A percentile compares a stretch with the other conserved stretches of the same genome.
Conservation (phyloP, 805 yeast species). For the Spathaspora girioi region DNA sequence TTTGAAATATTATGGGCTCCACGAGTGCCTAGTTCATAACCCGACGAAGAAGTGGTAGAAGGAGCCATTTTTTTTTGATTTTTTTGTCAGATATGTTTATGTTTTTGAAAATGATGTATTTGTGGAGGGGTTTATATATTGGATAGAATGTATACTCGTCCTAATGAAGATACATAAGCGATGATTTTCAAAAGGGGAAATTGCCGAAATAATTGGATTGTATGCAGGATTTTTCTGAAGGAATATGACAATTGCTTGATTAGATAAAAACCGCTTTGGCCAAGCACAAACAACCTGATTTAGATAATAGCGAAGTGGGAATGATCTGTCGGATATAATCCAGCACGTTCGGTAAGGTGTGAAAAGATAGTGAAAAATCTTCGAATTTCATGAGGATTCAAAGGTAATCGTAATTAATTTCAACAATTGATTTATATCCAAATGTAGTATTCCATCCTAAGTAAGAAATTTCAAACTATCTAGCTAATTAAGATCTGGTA, state of each 20-base stretch:
- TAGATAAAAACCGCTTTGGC: background rate
- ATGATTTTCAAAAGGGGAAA: background rate
- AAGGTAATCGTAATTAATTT: too few relatives aligned
- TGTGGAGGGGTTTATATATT: background rate
- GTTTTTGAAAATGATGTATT: background rate
- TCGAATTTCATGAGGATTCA: too few relatives aligned
- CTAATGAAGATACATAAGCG: background rate
- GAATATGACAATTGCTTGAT: too few relatives aligned
- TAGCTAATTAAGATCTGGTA: too few relatives aligned
- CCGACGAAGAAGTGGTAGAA: constrained; percentile 12
- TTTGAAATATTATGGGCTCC: constrained; percentile 62
- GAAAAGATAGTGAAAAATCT: background rate
- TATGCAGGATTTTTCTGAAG: background rate
- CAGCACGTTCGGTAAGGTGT: background rate
- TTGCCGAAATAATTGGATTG: background rate
- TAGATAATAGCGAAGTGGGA: background rate
- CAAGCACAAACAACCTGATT: background rate
- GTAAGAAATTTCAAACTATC: too few relatives aligned
- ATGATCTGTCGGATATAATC: background rate
- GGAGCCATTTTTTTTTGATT: background rate
- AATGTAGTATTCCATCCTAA: too few relatives aligned
- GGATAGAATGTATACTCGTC: background rate
- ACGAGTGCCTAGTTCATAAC: constrained; percentile 37
- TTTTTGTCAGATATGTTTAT: background rate
- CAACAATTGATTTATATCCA: too few relatives aligned